Base-by-base conservation (phyloP, 257 asterid species). In the Solanum paucissectum region DNA sequence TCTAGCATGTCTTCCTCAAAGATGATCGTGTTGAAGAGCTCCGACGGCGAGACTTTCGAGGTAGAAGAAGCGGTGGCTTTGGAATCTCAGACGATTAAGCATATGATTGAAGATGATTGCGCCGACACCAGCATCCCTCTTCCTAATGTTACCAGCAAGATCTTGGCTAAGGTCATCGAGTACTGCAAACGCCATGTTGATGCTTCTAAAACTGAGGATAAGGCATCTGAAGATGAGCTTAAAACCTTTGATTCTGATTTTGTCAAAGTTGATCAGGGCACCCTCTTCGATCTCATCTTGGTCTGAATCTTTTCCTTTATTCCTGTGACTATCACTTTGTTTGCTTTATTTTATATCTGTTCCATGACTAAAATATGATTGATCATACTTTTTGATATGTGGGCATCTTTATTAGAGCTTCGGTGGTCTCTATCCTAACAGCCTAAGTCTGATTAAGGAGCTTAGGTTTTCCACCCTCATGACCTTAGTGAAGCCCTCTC, bases 41-140 rank as follows among this genome's bases (percentile, higher is more conserved):
- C 94, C 58, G 96, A 93, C 34, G 94, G 94, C 10, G 95, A 92
- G 88, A 81, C 91, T 4, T 93, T 93, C 83, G 94, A 92, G 89
- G 90, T 93, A 5, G 95, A 93, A 20, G 93, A 90, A 62, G 44
- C 90, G 9, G 94, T 93, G 21, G 96, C 95, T 12, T 66, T 92
- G n/a, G 92, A 91, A 58, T 92, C 94, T 1, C 92, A 91, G 87
- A 92, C 93, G 0, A 90, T 93, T 13, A 92, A 92, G 89, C 93
- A 91, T 71, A 91, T 92, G 93, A 91, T 93, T 52, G 94, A 92
- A 79, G 92, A 91, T 32, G 74, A 90, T 46, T 92, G 94, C 72
- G 96, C 93, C 40, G 91, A 92, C 42, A 87, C 81, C 12, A 71
- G 64, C 25, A 55, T 55, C 64, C 64, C 64, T 55, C 64, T 55